These are phyloP conservation scores for Aureobasidium sp. DNA, from an alignment of 2,329 filamentous ascomycete genomes.

Conservation along the genomic window DNA sequence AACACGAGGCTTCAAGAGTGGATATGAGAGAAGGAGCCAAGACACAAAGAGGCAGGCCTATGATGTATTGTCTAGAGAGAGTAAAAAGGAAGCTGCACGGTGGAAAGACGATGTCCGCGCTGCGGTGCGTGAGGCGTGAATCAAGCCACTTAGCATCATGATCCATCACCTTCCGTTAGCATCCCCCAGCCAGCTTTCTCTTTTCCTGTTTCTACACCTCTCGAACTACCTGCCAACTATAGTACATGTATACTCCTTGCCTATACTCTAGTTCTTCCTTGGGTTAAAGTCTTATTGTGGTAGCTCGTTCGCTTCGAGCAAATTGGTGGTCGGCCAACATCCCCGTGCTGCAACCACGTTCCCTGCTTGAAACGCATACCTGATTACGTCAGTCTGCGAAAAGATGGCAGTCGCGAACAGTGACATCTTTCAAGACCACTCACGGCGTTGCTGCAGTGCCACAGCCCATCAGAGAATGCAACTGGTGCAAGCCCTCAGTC, in stretches of 20 bases:
- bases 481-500: background rate
- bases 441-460: background rate
- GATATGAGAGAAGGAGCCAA: background rate
- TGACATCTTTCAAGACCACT: background rate
- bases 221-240: background rate
- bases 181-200: background rate
- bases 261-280: background rate
- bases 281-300: background rate
- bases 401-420: constrained; percentile 3
- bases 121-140: background rate
- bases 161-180: background rate
- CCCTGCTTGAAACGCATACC: background rate
- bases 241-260: background rate
- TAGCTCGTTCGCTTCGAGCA: background rate
- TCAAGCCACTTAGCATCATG: background rate
- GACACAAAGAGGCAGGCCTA: background rate
- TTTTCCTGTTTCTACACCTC: background rate
- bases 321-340: background rate
- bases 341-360: background rate
- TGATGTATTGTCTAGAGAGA: background rate
- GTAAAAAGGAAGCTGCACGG: background rate
- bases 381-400: background rate
- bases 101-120: background rate
- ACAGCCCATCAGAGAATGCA: background rate
- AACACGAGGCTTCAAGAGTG: background rate